Base-by-base conservation (phyloP, 2,329 filamentous ascomycete species). In the Colletotrichum sp. region DNA sequence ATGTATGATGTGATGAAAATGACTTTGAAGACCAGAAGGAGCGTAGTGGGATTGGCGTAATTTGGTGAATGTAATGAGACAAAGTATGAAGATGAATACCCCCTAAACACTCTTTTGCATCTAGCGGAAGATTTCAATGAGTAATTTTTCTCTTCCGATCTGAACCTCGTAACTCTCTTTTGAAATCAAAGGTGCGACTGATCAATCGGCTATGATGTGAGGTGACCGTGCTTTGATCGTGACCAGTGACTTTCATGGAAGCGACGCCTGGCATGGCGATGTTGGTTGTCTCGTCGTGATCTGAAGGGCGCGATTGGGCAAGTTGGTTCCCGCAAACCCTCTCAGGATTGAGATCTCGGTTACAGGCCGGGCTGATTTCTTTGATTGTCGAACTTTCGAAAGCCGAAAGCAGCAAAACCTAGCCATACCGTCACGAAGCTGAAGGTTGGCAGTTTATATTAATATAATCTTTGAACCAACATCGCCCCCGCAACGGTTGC, bases 31-130 rank as follows among this genome's bases (percentile, higher is more conserved):
- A 66, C 69, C 62, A 66, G 62, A 36, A 34, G 6, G n/a, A 15
- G 13, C 16, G 18, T 59, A 4, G 6, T 12, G 49, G 15, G 5
- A 55, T 30, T 15, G 21, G 30, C 39, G 69, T 72, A 44, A 52
- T 63, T 39, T 3, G 18, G 72, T 8, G n/a, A 44, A 59, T 68
- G 63, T 67, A 59, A 68, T 72, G 39, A 67, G 21, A 28, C 34
- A 7, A 49, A 72, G 32, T 28, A 63, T 44, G 69, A 9, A 32
- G 60, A 65, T 2, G 28, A 59, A 76, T 76, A 76, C 69, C 73
- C 72, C 72, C 72, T n/a, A 34, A 39, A 68, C 69, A 63, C n/a
- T 72, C 68, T n/a, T 71, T 72, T 66, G 24, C 30, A 60, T 57
- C 3, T 18, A 24, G 26, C 28, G 26, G 21, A 74, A 66, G 52